Base-by-base conservation (phyloP, 345 rosid species). In the Eucalyptus regnans region DNA sequence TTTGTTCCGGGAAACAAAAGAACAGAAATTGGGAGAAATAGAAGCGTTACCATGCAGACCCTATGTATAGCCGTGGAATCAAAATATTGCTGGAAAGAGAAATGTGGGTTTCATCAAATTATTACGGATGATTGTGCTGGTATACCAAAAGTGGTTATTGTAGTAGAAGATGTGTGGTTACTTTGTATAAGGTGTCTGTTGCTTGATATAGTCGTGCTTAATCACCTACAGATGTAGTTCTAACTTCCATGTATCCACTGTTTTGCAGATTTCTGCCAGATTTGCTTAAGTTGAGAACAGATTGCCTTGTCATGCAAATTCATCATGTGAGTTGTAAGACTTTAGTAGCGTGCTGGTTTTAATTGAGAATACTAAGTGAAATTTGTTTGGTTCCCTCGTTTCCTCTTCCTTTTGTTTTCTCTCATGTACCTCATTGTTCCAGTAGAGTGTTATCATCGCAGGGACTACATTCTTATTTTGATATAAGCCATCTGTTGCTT, bases 241-340 rank as follows among this genome's bases (percentile, higher is more conserved):
- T 12, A 71, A 15, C 37, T 88, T 85, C 60, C 62, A 56, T 86
- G 33, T 76, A 46, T 8, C 8, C 27, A 49, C 66, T 43, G 18
- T 87, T 88, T 51, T 90, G 91, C 95, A 97, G 98, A 91, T 96
- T 96, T 91, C 95, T 96, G 3, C 94, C 95, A 18, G 94, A 92
- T 52, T 88, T 97, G 94, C 94, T 95, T 88, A 88, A 95, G 90
- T 90, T 95, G 91, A 91, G 95, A 89, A 94, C 95, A 44, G 96
- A 97, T 89, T 95, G 99, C 88, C 96, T 96, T 92, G 97, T 96
- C 87, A 94, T 95, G 99, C 99, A 97, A 87, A 95, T 96, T 89
- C 99, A 97, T 91, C 95, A 86, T 92, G 99, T 97, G 90, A 94
- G 96, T 92, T 80, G 50, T 51, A 46, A 25, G 83, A 25, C 31